A percentile compares a stretch with the other conserved stretches of the same genome.
phyloP scores from a whole-genome alignment of 352 stramenopile genomes.

The Phytopythium ostracodes region DNA sequence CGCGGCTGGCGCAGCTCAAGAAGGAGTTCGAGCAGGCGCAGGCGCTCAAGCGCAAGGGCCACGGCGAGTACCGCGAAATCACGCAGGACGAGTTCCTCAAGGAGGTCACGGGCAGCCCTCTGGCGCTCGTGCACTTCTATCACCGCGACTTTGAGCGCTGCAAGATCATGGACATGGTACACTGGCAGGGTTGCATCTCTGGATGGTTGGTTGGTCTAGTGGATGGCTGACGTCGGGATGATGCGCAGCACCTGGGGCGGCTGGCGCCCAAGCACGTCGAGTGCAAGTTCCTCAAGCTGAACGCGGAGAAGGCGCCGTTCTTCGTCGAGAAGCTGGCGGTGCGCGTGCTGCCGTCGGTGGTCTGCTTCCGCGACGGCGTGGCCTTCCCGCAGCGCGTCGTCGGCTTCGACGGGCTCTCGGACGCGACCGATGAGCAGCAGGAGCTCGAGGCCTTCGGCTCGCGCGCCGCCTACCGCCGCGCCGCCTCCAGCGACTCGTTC shows the following conservation, averaged over 20 bases:
- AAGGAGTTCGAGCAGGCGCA: conserved; percentile 64
- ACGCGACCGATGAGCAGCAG: conserved; percentile 60
- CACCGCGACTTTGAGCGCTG: conserved; percentile 97
- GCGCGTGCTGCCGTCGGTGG: conserved; percentile 91
- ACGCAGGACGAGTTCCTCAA: conserved; percentile 94
- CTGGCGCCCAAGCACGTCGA: conserved; percentile 75
- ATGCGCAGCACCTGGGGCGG: conserved; percentile 39
- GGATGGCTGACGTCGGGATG: background rate
- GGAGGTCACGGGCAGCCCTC: conserved; percentile 86
- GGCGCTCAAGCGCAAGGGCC: conserved; percentile 56
- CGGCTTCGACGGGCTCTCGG: conserved; percentile 92
- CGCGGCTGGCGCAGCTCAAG: conserved; percentile 43
- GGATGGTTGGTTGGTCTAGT: no score
- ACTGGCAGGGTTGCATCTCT: background rate
- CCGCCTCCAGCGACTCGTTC: conserved; percentile 52
- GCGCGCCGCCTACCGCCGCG: conserved; percentile 27
- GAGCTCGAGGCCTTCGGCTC: conserved; percentile 35
- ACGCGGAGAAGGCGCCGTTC: conserved; percentile 94
- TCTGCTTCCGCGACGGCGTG: conserved; percentile 92
- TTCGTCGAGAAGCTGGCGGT: conserved; percentile 93
- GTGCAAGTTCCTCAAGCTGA: conserved; percentile 94
- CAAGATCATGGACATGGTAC: conserved; percentile 95
- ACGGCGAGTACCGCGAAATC: conserved; percentile 90
- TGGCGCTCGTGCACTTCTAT: conserved; percentile 94
- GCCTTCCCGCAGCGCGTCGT: conserved; percentile 86